phyloP scores from a whole-genome alignment of 495 filamentous ascomycete genomes.

The Penicillium mononematosum region DNA sequence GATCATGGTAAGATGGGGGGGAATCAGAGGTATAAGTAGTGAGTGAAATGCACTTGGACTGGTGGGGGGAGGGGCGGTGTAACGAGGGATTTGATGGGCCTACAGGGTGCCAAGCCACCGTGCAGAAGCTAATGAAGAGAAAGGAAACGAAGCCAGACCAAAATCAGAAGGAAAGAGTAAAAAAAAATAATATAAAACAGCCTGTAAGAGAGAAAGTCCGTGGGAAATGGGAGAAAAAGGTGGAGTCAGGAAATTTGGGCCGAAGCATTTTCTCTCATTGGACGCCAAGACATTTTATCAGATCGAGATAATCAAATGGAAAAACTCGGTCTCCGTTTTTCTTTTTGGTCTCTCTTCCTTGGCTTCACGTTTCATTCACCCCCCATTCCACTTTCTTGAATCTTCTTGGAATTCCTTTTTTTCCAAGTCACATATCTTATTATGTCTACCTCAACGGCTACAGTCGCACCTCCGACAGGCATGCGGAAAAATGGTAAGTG shows the following conservation, averaged over 20 bases:
- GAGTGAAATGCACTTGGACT: conserved; percentile 5
- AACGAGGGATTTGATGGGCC: conserved; percentile 35
- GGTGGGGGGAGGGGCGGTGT: conserved; percentile 33
- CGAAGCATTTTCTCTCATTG: conserved; percentile 31
- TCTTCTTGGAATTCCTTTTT: not conserved
- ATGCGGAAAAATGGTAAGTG: conserved; percentile 48
- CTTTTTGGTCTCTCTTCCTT: conserved; percentile 1
- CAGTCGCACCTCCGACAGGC: conserved; percentile 32
- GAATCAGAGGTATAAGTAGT: conserved; percentile 9
- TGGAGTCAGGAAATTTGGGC: conserved; percentile 16
- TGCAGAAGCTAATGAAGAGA: conserved; percentile 13
- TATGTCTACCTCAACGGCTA: conserved; percentile 30
- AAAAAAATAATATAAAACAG: conserved; percentile 1
- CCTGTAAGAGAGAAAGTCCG: not conserved
- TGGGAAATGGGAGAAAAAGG: conserved; percentile 1
- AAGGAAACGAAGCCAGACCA: conserved; percentile 2
- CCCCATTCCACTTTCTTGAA: not conserved
- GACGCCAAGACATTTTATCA: conserved; percentile 31
- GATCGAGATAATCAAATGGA: conserved; percentile 31
- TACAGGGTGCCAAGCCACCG: conserved; percentile 20
- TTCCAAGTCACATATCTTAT: conserved; percentile 3
- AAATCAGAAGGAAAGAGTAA: not conserved
- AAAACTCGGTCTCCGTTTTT: conserved; percentile 20
- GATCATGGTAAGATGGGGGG: conserved; percentile 22
- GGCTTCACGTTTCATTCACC: not conserved